Evolutionary conservation across 78 protist species (phyloP).

Genomic region (Planoprotostelium fungivorum): DNA sequence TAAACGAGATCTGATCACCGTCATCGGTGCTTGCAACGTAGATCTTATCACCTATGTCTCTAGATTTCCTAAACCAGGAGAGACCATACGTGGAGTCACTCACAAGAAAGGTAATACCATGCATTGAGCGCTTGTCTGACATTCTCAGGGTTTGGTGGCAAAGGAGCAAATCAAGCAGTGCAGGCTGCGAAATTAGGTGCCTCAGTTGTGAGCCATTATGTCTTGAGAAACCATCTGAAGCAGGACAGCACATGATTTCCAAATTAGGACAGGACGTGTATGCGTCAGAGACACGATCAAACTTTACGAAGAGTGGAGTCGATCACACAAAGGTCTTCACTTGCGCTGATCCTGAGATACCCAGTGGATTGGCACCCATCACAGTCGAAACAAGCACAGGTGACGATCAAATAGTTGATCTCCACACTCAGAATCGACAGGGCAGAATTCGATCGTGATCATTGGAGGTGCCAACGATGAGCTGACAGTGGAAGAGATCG

Average conservation of each 20-base stretch:
- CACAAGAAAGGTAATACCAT: not conserved
- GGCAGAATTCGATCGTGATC: constrained; percentile 44
- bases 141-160: constrained; percentile 40
- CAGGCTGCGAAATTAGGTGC: constrained; percentile 43
- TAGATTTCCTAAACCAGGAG: constrained; percentile 39
- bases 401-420: not conserved
- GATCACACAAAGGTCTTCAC: constrained; percentile 3
- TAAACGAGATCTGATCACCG: not conserved
- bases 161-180: constrained; percentile 58
- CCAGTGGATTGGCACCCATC: constrained; percentile 54
- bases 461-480: constrained; percentile 51
- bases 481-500: constrained; percentile 12
- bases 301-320: constrained; percentile 17
- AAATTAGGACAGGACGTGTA: constrained; percentile 49
- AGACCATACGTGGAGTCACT: constrained; percentile 26
- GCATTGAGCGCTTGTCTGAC: constrained; percentile 13
- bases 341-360: not conserved
- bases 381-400: constrained; percentile 30
- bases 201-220: not conserved
- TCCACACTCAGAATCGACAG: not conserved
- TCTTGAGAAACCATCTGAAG: not conserved
- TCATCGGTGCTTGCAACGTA: constrained; percentile 53
- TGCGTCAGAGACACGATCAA: constrained; percentile 30
- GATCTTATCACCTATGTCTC: constrained; percentile 44
- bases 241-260: constrained; percentile 18